These are phyloP conservation scores for Ganoderma leucocontextum DNA, from an alignment of 1,284 basidiomycete genomes.

Conservation along the genomic window DNA sequence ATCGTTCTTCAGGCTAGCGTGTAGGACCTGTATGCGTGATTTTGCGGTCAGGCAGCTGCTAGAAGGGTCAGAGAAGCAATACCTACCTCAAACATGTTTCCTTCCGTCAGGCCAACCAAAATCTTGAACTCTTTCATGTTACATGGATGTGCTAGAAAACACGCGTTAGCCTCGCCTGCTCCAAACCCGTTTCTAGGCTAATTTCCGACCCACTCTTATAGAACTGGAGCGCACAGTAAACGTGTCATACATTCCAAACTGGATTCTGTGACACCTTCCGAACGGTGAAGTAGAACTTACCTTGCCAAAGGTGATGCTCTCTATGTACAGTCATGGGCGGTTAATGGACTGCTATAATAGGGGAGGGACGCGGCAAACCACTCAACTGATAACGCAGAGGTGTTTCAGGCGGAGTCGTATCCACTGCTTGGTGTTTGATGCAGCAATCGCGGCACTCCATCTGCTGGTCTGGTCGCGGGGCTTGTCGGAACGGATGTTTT, in stretches of 20 bases:
- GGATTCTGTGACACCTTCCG: neutral
- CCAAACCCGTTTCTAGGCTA: neutral
- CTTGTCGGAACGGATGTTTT: conserved; percentile 72
- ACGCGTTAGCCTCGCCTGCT: conserved; percentile 11
- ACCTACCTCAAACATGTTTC: conserved; percentile 62
- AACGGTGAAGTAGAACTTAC: conserved; percentile 47
- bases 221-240: conserved; percentile 48
- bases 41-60: neutral
- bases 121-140: conserved; percentile 85
- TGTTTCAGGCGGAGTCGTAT: conserved; percentile 69
- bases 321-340: conserved; percentile 45
- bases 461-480: conserved; percentile 71
- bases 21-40: conserved; percentile 51
- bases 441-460: conserved; percentile 74
- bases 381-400: conserved; percentile 71
- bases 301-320: conserved; percentile 81
- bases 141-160: conserved; percentile 70
- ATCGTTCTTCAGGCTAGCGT: conserved; percentile 71
- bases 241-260: neutral
- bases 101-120: conserved; percentile 67
- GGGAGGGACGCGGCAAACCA: conserved; percentile 31
- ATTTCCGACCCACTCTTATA: conserved; percentile 52
- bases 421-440: conserved; percentile 68
- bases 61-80: neutral
- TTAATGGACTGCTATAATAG: neutral